Evolutionary conservation across 306 rosid genomes (phyloP), one percentile per base, ranked within the genome.

Genomic region (Glycine latifolia): DNA sequence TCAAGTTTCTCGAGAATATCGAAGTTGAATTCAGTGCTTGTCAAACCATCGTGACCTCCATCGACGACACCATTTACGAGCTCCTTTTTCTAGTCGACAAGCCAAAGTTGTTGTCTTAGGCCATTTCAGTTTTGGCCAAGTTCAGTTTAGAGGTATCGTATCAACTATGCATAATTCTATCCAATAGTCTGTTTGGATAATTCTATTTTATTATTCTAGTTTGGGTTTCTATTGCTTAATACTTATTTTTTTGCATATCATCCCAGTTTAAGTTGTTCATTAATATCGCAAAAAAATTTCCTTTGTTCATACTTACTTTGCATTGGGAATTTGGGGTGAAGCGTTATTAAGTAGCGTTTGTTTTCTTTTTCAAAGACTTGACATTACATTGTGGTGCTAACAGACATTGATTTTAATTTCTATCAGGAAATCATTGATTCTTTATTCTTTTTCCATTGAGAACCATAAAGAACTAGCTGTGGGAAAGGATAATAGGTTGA

Each of bases 21-120:
- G 99, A 97, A 15, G 97, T 97, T 0, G 99, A 93, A 81, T 95
- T 95, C 59, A 97, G 99, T 0, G 93, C 99, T 75, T 95, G 99
- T 84, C 97, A 95, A 87, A 95, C 93, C 87, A 97, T 97, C 4
- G 92, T 60, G 2, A 95, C 97, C 11, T 89, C 97, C 26, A 86
- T 94, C 3, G 99, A 93, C 14, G 97, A 93, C 75, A 95, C 97
- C 1, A 91, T 93, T 3, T 93, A 93, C 11, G 99, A 95, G 92
- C 83, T 95, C 53, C 90, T 95, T 84, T 95, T 93, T 86, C 99
- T 97, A 5, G 90, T 95, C 80, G 99, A 93, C 84, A 95, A 90
- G 89, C 99, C 90, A 2, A 97, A 88, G 70, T 79, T 95, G 10
- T 79, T 95, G 71, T 90, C 97, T 49, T 90, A 88, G 85, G 99